Conservation (phyloP, 2,329 filamentous ascomycete species). For the Verticillium alfalfae region DNA sequence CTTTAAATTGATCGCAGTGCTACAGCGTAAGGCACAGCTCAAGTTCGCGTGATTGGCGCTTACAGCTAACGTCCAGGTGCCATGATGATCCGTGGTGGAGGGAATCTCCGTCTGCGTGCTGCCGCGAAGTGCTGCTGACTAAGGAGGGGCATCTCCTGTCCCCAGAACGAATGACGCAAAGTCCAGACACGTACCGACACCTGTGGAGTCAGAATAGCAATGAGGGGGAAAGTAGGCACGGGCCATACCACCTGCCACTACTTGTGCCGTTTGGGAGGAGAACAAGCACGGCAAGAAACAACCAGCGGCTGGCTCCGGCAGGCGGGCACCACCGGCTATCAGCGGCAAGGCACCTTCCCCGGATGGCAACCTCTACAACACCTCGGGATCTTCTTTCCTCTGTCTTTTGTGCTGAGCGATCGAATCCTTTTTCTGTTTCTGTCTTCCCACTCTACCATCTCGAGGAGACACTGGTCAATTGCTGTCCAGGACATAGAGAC, state of each 20-base stretch:
- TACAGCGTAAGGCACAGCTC: no score
- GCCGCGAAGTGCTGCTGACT: not conserved
- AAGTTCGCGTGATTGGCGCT: not conserved
- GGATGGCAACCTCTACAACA: not conserved
- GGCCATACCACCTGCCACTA: not conserved
- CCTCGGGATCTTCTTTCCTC: not conserved
- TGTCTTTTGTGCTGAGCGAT: not conserved
- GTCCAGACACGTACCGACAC: not conserved
- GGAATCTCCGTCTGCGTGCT: not conserved
- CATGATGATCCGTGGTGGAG: not conserved
- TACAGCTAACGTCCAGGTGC: not conserved
- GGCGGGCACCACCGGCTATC: not conserved
- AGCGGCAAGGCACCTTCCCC: not conserved
- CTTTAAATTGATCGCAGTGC: no score
- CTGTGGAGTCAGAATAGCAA: not conserved
- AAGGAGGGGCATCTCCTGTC: slow-evolving; percentile 1
- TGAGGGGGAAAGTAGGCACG: not conserved
- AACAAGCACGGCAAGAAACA: not conserved
- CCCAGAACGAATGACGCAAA: not conserved
- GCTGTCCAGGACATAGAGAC: not conserved
- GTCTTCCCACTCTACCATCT: not conserved
- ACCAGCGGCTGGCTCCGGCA: not conserved
- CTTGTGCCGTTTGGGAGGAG: not conserved
- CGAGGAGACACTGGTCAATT: not conserved
- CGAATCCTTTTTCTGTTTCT: not conserved